Conservation (phyloP, 495 filamentous ascomycete species). For the Penicillium manginii region DNA sequence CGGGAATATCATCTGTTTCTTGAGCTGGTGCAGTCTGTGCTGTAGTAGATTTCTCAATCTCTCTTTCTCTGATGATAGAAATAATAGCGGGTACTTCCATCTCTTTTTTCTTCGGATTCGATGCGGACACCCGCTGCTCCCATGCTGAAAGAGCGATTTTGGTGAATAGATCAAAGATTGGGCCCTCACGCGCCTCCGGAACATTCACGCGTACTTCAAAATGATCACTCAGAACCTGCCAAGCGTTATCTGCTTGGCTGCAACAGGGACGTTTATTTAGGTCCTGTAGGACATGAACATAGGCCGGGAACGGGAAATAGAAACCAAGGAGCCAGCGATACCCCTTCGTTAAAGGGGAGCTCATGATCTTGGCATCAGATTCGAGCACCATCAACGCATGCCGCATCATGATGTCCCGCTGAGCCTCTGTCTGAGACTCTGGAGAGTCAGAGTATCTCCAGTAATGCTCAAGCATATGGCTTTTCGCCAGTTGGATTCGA, state of each 20-base stretch:
- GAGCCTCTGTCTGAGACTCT: constrained; percentile 27
- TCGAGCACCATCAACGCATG: constrained; percentile 50
- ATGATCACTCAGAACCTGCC: constrained; percentile 56
- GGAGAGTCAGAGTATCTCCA: constrained; percentile 29
- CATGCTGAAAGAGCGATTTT: constrained; percentile 52
- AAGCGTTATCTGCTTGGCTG: constrained; percentile 38
- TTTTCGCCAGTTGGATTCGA: constrained; percentile 49
- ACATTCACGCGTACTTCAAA: constrained; percentile 43
- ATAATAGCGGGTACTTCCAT: constrained; percentile 45
- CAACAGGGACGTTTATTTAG: constrained; percentile 41
- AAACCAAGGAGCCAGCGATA: constrained; percentile 49
- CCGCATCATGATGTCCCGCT: constrained; percentile 40
- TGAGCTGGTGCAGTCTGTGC: not conserved
- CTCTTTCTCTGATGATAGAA: constrained; percentile 31
- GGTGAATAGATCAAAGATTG: constrained; percentile 47
- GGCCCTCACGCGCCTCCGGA: constrained; percentile 20
- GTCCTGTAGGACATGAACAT: constrained; percentile 53
- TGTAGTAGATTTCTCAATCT: constrained; percentile 21
- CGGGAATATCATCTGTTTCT: not conserved
- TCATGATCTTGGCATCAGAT: constrained; percentile 53
- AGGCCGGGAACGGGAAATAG: constrained; percentile 59
- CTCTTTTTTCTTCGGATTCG: constrained; percentile 18
- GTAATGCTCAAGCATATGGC: constrained; percentile 50
- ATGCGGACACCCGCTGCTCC: constrained; percentile 36
- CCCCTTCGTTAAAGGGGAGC: constrained; percentile 46